Evolutionary conservation across 352 stramenopile genomes (phyloP).

Genomic region (Globisporangium abappressorium): DNA sequence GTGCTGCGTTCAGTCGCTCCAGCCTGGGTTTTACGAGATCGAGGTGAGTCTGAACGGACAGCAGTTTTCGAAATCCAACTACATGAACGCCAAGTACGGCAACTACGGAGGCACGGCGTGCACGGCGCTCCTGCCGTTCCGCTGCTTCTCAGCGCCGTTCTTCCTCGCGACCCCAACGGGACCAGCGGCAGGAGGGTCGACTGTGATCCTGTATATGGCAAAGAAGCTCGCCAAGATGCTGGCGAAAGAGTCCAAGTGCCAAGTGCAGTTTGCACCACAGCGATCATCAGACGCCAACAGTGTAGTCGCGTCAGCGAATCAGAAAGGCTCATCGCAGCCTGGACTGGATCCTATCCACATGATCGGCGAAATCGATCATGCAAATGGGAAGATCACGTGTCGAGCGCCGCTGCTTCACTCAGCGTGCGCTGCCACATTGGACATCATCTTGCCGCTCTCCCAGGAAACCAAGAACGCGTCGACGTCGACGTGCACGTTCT

Average conservation of each 20-base stretch:
- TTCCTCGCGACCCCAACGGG: slow-evolving; percentile 60
- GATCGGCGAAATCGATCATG: slow-evolving; percentile 54
- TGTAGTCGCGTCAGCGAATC: background rate
- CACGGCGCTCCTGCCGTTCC: slow-evolving; percentile 57
- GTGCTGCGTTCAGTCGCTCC: slow-evolving; percentile 34
- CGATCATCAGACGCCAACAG: slow-evolving; percentile 13
- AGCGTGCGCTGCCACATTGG: slow-evolving; percentile 34
- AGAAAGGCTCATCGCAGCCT: slow-evolving; percentile 17
- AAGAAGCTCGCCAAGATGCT: slow-evolving; percentile 51
- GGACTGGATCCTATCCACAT: slow-evolving; percentile 33
- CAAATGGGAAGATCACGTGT: slow-evolving; percentile 39
- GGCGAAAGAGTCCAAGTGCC: slow-evolving; percentile 44
- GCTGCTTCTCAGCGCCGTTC: slow-evolving; percentile 56
- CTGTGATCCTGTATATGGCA: slow-evolving; percentile 51
- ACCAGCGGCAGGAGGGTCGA: slow-evolving; percentile 55
- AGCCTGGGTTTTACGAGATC: slow-evolving; percentile 54
- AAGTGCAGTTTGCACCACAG: slow-evolving; percentile 55
- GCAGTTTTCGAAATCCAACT: slow-evolving; percentile 56
- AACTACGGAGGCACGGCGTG: slow-evolving; percentile 65
- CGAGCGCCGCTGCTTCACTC: slow-evolving; percentile 51
- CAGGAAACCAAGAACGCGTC: slow-evolving; percentile 17
- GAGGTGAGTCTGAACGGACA: slow-evolving; percentile 69
- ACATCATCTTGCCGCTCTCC: slow-evolving; percentile 41
- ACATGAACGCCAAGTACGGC: slow-evolving; percentile 51
- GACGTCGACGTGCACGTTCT: slow-evolving; percentile 22